These are phyloP conservation scores for Chaetoscypha palmicola DNA, from an alignment of 2,329 filamentous ascomycete genomes.

Conservation along the genomic window DNA sequence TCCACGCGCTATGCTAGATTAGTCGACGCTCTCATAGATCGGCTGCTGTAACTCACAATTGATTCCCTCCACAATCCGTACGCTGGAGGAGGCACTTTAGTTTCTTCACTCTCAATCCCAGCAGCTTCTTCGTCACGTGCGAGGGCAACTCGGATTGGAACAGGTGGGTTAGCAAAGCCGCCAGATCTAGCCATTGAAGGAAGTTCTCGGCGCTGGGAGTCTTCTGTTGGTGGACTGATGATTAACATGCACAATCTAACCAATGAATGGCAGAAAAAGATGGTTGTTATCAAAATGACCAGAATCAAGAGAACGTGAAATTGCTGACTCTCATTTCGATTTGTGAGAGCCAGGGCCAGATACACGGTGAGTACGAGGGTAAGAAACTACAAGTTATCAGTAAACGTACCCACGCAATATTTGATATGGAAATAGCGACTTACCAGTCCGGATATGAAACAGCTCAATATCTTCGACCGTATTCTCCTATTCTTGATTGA, in stretches of 20 bases:
- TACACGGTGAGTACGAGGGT: slow-evolving; percentile 34
- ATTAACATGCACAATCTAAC: slow-evolving; percentile 66
- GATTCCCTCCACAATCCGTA: slow-evolving; percentile 82
- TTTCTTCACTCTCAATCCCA: slow-evolving; percentile 46
- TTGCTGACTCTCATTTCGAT: slow-evolving; percentile 56
- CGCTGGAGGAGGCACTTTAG: slow-evolving; percentile 64
- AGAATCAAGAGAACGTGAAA: slow-evolving; percentile 77
- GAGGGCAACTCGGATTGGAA: slow-evolving; percentile 71
- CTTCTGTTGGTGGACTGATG: slow-evolving; percentile 34
- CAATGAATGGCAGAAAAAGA: slow-evolving; percentile 75
- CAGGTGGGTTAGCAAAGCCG: slow-evolving; percentile 62
- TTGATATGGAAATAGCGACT: too few species aligned
- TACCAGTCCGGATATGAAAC: slow-evolving; percentile 53
- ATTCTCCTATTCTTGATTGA: slow-evolving; percentile 47
- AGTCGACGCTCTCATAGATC: slow-evolving; percentile 6
- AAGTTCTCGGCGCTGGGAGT: slow-evolving; percentile 31
- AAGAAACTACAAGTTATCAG: too few species aligned
- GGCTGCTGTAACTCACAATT: slow-evolving; percentile 51
- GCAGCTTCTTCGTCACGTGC: slow-evolving; percentile 66
- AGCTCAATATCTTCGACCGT: slow-evolving; percentile 50
- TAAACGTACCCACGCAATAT: too few species aligned
- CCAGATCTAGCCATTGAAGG: slow-evolving; percentile 47
- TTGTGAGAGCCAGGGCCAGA: slow-evolving; percentile 62
- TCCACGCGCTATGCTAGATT: slow-evolving; percentile 55
- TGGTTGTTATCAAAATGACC: slow-evolving; percentile 63